Evolutionary conservation across 495 filamentous ascomycete genomes (phyloP), one percentile per base, ranked within the genome.

Genomic region (Aspergillus coremiiformis): DNA sequence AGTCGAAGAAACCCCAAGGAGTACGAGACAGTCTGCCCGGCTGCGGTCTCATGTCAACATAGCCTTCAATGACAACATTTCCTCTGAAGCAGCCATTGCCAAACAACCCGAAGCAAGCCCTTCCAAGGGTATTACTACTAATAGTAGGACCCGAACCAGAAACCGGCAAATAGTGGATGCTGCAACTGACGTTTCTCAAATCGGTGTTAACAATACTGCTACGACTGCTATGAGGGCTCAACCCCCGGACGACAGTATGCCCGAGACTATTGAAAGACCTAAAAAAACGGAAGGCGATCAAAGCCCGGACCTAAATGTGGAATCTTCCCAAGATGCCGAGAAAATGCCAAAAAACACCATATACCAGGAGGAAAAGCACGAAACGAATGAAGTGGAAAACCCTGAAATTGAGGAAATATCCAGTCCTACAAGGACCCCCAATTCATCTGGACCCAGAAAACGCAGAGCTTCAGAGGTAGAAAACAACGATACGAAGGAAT

Each of bases 1-100:
- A 26, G 51, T 52, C 39, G 58, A 64, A 32, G 63, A 66, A 44
- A 59, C 56, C 0, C 63, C 57, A 7, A 50, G 59, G 50, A 66
- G 65, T 20, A 71, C 69, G 8, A 64, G 71, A 21, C 64, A 68
- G 45, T 72, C 72, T 2, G 60, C 67, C 17, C 60, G 70, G 47
- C 54, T 70, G 17, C 69, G 59, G 51, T 50, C 62, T 2, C 55
- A 62, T 33, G 58, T 26, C 19, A 50, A 62, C 20, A 33, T 51
- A 8, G 21, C 44, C 9, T 49, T 50, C 2, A 48, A 54, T 22
- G 65, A 72, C 30, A 49, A 65, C 15, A 58, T 52, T 20, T 55
- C 55, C 5, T 51, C 53, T 14, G 68, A 70, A 19, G 21, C 39
- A n/a, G 44, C 32, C 1, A 51, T 45, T 4, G 20, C 47, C 29